Base-by-base conservation (phyloP, 371 early-diverging fungal species). In the Parasitella parasitica region DNA sequence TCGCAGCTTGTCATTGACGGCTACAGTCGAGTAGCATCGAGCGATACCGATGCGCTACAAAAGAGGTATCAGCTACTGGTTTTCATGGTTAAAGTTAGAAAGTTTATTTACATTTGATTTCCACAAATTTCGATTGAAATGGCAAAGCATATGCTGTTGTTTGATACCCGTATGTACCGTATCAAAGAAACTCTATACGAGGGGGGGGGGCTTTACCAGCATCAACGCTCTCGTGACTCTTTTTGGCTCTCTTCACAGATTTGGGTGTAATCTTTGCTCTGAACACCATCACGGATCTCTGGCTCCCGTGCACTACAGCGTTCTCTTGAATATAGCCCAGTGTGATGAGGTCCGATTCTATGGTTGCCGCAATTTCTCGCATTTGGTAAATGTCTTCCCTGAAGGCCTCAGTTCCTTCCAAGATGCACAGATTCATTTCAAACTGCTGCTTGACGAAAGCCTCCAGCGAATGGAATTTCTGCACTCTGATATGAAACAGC, bases 381-480 rank as follows among this genome's bases (percentile, higher is more conserved):
- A 73, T 66, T 24, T 72, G 64, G 62, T 70, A 79, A 11, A 79
- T 66, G 41, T 79, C 77, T 27, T 73, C 63, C 22, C 52, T 54
- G 55, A 71, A 79, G 0, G 75, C 77, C 32, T 71, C 66, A 4
- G 77, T 75, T 12, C 71, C 70, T 48, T 68, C 59, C 27, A 79
- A 36, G 18, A 76, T 35, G 28, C 57, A 46, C n/a, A 73, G 37
- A 34, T 79, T 73, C 37, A 76, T 69, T 15, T 58, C 61, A 15
- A 76, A 59, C 26, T 76, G 77, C 11, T 76, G 69, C 24, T 57
- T 56, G 7, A 72, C 68, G 50, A 63, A 68, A 0, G 38, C 12
- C 7, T 56, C 57, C 20, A 70, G 35, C 7, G 22, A 43, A 36
- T 7, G 20, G 22, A 49, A 53, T 39, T 22, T 24, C 3, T 36